Evolutionary conservation across 768 basidiomycete species (phyloP), one percentile per base, ranked within the genome.

Genomic region (Podaxis mareebaensis): DNA sequence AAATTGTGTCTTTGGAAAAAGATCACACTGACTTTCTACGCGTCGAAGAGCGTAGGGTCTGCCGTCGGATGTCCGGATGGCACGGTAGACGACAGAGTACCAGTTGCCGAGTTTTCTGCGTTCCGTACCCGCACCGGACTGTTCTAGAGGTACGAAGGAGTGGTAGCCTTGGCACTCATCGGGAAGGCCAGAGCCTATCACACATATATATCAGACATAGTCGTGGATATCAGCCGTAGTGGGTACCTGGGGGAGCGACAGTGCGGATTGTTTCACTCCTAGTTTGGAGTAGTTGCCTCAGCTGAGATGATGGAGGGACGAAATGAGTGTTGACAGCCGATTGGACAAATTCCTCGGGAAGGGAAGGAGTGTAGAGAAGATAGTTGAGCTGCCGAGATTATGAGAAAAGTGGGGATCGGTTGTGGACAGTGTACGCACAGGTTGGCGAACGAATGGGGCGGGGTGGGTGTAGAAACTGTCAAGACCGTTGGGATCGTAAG

Each of bases 121-220:
- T 22, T 92, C 91, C 13, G 78, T 72, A 8, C 74, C 70, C 2
- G 75, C 67, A 12, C 67, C 69, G 22, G 76, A 74, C 33, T 78
- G 76, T 72, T 96, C 94, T 3, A 99, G 81, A 0, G 92, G 92
- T 7, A 90, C 83, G 15, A 99, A 82, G 0, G 90, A 86, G 73
- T 97, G 93, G 70, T 98, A 99, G 2, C 92, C 92, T 70, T 95
- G 92, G 0, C 98, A 75, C 65, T 96, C 93, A 17, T 92, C 89
- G 0, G 96, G 96, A 8, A 97, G 79, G 20, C 82, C 83, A 7
- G 84, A 76, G 2, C 85, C 85, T 59, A 75, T 60, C 24, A 17
- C 8, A 76, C 67, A 39, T 75, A 67, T 13, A 81, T 74, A 66
- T 75, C 73, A 6, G 75, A 28, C 17, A 3, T 13, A 11, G 6